Base-by-base conservation (phyloP, 2,329 filamentous ascomycete genomes). In the Arthrinium puccinioides region DNA sequence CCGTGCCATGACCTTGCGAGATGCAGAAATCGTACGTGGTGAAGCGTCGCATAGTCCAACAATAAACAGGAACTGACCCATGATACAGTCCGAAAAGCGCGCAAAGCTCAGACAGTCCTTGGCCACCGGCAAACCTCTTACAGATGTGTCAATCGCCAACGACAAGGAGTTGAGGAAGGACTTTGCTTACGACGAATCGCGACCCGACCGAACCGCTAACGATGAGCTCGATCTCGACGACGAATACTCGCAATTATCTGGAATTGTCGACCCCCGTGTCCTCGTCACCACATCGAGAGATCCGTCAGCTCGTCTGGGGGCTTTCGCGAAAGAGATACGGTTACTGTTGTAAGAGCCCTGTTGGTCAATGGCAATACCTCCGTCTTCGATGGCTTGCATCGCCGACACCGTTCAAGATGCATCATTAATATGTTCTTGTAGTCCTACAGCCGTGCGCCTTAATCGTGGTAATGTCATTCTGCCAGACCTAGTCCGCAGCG, bases 321-420 rank as follows among this genome's bases (percentile, higher is more conserved):
- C 87, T 1, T 98, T 98, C 55, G 84, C 87, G 21, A 97, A 98
- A 59, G 92, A 97, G 60, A 84, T 95, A 37, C 72, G 88, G 36
- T 63, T 89, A 21, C 66, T 89, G 5, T 67, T 89, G 28, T 30
- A 13, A 5, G 28, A 9, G 2, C 15, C 16, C 26, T 15, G 5
- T 16, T n/a, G n/a, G n/a, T n/a, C n/a, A n/a, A n/a, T n/a, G n/a
- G n/a, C n/a, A n/a, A n/a, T n/a, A n/a, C n/a, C n/a, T n/a, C n/a
- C n/a, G n/a, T n/a, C n/a, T n/a, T n/a, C n/a, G n/a, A n/a, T n/a
- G n/a, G n/a, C n/a, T 14, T 28, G 13, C 26, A 28, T 7, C 9
- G n/a, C 20, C 4, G 15, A 30, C n/a, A 30, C n/a, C 9, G 27
- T 15, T 25, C 9, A 5, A 20, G 28, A n/a, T n/a, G n/a, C n/a